These are phyloP conservation scores for Neonothopanus nambi DNA, from an alignment of 1,284 basidiomycete species.

Conservation along the genomic window DNA sequence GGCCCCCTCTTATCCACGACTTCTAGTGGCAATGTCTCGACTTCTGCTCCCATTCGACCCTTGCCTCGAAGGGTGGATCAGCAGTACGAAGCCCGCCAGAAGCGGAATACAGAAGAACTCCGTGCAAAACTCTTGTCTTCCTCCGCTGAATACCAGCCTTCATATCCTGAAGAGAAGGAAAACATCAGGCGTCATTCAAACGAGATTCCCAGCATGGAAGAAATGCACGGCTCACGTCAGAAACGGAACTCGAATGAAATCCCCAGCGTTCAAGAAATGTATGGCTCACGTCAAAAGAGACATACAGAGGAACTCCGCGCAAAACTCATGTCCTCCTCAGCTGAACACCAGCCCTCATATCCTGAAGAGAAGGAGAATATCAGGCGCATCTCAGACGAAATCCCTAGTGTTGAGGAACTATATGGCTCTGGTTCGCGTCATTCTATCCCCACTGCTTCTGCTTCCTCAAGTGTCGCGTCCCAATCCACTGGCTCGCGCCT, in stretches of 20 bases:
- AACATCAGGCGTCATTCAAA: constrained; percentile 6
- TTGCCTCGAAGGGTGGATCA: constrained; percentile 27
- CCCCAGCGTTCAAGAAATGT: constrained; percentile 10
- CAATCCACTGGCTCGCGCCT: background rate
- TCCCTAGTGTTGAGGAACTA: constrained; percentile 11
- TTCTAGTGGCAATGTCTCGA: constrained; percentile 25
- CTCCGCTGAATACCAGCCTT: background rate
- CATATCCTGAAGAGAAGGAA: constrained; percentile 14
- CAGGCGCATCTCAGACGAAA: background rate
- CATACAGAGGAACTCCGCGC: constrained; percentile 12
- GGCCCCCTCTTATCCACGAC: constrained; percentile 43
- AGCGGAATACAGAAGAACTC: constrained; percentile 13
- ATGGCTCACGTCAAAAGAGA: constrained; percentile 23
- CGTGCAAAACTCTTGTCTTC: constrained; percentile 3
- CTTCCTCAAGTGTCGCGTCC: constrained; percentile 21
- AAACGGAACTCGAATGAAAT: constrained; percentile 16
- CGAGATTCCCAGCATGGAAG: constrained; percentile 8
- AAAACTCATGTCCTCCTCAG: constrained; percentile 3
- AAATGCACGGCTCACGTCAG: constrained; percentile 12
- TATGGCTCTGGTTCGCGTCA: constrained; percentile 19
- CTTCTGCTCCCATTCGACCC: constrained; percentile 29
- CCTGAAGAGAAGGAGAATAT: constrained; percentile 16
- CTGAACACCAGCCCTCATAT: background rate
- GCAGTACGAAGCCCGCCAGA: constrained; percentile 23
- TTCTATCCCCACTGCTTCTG: constrained; percentile 18